Base-by-base conservation (phyloP, 2,329 filamentous ascomycete species). In the Ceratocystis albifundus region DNA sequence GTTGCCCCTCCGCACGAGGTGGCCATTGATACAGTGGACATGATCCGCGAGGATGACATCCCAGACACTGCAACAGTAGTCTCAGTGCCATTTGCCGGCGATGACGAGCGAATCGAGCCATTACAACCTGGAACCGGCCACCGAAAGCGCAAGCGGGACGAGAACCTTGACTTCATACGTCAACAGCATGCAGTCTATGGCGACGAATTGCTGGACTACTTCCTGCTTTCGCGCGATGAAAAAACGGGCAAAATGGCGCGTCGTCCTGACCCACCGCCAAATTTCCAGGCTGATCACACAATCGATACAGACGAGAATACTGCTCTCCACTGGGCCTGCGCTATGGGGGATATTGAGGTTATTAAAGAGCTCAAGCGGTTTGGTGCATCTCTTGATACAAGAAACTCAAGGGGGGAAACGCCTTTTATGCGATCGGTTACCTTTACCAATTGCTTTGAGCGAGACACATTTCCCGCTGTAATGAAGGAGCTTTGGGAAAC, bases 401-500 rank as follows among this genome's bases (percentile, higher is more conserved):
- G 87, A 65, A 92, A 91, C 66, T 77, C 83, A 57, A 80, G 85
- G 22, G 88, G 88, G 67, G 93, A 97, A 76, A 97, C 94, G 0
- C 93, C 94, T 0, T 83, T 99, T 45, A 96, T 99, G 84, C 88
- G 92, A 55, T 89, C 90, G 4, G 92, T 97, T 66, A 84, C 95
- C 73, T 99, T 97, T 75, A 97, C 93, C 59, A 99, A 99, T 75
- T 96, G 94, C 74, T 94, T 87, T 74, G 94, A 97, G 74, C 96
- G 94, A 77, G 85, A 90, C 70, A 92, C 90, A 0, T 96, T 97
- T 77, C 88, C 90, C 0, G 82, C 83, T 25, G 86, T 99, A 66
- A 85, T 96, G 71, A 88, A 88, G 70, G 85, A 96, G 69, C 82
- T 99, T 3, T 85, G 92, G 64, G 84, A 87, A 46, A 96, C 93